Conservation (phyloP, 495 filamentous ascomycete species). For the Monascus purpureus region DNA sequence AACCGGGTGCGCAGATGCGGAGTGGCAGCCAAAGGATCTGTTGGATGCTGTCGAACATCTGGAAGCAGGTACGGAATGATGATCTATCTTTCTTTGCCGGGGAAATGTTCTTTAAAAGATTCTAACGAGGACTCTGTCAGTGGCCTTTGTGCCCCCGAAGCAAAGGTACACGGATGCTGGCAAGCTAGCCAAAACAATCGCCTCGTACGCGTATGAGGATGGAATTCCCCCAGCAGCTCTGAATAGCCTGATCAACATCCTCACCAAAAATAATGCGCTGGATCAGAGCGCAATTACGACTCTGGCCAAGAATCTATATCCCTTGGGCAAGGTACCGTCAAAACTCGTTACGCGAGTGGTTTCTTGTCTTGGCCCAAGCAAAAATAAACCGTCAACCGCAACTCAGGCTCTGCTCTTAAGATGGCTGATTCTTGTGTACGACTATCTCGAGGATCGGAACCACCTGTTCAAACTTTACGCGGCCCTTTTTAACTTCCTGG, state of each 20-base stretch:
- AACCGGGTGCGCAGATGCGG: too few species aligned
- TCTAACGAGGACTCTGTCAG: conserved; percentile 6
- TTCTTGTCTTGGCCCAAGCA: conserved; percentile 63
- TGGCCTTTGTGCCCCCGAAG: conserved; percentile 26
- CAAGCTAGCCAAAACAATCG: conserved; percentile 25
- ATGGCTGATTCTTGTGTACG: conserved; percentile 73
- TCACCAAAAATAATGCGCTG: conserved; percentile 51
- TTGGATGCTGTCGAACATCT: conserved; percentile 26
- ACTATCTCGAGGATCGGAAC: conserved; percentile 49
- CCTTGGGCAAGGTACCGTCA: conserved; percentile 45
- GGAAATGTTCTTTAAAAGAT: neutral
- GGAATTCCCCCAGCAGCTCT: conserved; percentile 51
- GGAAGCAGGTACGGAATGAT: conserved; percentile 23
- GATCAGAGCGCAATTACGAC: conserved; percentile 58
- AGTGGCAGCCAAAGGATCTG: conserved; percentile 12
- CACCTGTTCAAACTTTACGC: conserved; percentile 59
- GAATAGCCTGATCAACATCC: conserved; percentile 47
- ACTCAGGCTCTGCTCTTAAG: conserved; percentile 56
- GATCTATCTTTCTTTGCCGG: neutral
- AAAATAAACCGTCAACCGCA: conserved; percentile 57
- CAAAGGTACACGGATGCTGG: conserved; percentile 30
- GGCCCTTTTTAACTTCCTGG: conserved; percentile 70
- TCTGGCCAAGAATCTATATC: conserved; percentile 64
- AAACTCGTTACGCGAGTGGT: conserved; percentile 52
- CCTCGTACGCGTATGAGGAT: conserved; percentile 43